Conservation (phyloP, 805 yeast genomes). For the Lipomyces sp. region DNA sequence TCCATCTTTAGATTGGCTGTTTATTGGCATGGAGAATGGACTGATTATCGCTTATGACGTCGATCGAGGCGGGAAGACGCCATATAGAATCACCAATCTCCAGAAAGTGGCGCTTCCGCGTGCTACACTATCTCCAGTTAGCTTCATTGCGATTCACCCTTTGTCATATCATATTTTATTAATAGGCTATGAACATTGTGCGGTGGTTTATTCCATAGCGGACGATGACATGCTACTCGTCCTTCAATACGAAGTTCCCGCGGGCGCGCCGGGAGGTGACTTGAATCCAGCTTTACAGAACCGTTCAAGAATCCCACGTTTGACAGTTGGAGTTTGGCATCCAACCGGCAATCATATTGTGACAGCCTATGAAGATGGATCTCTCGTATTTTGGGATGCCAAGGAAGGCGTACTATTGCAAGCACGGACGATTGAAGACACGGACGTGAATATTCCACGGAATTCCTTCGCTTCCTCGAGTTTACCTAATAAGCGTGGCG, state of each 20-base stretch:
- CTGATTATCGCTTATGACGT: slow-evolving; percentile 69
- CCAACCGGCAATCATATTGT: slow-evolving; percentile 88
- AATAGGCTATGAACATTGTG: slow-evolving; percentile 66
- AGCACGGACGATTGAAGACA: slow-evolving; percentile 69
- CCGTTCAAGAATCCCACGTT: slow-evolving; percentile 41
- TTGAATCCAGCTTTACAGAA: slow-evolving; percentile 31
- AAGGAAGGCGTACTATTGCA: slow-evolving; percentile 67
- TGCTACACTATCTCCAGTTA: slow-evolving; percentile 56
- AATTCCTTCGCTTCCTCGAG: slow-evolving; percentile 8
- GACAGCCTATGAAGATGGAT: slow-evolving; percentile 76
- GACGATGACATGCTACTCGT: slow-evolving; percentile 54
- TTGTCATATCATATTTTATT: slow-evolving; percentile 78
- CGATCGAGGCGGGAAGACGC: slow-evolving; percentile 68
- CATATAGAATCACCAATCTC: slow-evolving; percentile 63
- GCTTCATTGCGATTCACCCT: slow-evolving; percentile 76
- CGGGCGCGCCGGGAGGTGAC: slow-evolving; percentile 72
- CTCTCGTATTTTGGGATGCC: slow-evolving; percentile 91
- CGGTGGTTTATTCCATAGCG: slow-evolving; percentile 65
- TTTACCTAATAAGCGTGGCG: no score
- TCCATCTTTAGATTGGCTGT: slow-evolving; percentile 84
- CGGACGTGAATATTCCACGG: slow-evolving; percentile 56
- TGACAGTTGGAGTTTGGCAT: slow-evolving; percentile 67
- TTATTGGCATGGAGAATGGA: slow-evolving; percentile 79
- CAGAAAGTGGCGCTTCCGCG: slow-evolving; percentile 46
- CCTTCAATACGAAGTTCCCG: slow-evolving; percentile 60